phyloP scores from a whole-genome alignment of 495 filamentous ascomycete genomes.

The Trichoderma erinaceum region DNA sequence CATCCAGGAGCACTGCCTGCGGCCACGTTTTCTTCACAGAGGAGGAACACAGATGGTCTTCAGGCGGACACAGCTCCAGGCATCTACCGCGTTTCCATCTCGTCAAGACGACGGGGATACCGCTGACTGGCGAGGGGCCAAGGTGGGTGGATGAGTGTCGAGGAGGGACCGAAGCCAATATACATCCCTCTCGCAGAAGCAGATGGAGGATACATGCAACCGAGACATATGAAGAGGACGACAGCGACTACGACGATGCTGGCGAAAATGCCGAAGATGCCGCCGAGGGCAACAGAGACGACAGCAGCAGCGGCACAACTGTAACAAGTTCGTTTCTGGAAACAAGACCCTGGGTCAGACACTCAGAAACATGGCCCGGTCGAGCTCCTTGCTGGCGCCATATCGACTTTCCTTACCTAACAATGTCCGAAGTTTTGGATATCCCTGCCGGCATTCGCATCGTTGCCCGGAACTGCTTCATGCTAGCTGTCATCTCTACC shows the following conservation, averaged over 20 bases:
- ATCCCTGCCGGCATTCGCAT: constrained; percentile 48
- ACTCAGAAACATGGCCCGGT: constrained; percentile 27
- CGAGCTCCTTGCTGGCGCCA: constrained; percentile 50
- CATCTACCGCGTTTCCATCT: constrained; percentile 38
- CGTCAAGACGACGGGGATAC: constrained; percentile 49
- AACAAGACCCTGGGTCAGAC: neutral
- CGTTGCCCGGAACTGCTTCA: constrained; percentile 48
- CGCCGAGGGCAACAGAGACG: neutral
- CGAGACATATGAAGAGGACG: constrained; percentile 15
- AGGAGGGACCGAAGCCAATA: constrained; percentile 40
- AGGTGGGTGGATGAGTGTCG: constrained; percentile 45
- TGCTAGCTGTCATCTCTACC: constrained; percentile 34
- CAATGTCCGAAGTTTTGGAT: constrained; percentile 50
- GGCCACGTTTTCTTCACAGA: constrained; percentile 34
- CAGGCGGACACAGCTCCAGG: constrained; percentile 34
- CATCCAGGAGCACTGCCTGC: neutral
- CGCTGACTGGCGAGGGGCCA: constrained; percentile 48
- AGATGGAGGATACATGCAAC: constrained; percentile 34
- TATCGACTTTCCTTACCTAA: constrained; percentile 49
- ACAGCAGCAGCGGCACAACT: neutral
- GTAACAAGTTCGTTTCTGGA: neutral
- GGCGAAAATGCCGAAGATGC: neutral
- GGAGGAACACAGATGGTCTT: constrained; percentile 46
- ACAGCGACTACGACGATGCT: neutral
- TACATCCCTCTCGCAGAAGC: constrained; percentile 38